phyloP scores from a whole-genome alignment of 73 alveolate genomes.

The Blepharisma stoltei region DNA sequence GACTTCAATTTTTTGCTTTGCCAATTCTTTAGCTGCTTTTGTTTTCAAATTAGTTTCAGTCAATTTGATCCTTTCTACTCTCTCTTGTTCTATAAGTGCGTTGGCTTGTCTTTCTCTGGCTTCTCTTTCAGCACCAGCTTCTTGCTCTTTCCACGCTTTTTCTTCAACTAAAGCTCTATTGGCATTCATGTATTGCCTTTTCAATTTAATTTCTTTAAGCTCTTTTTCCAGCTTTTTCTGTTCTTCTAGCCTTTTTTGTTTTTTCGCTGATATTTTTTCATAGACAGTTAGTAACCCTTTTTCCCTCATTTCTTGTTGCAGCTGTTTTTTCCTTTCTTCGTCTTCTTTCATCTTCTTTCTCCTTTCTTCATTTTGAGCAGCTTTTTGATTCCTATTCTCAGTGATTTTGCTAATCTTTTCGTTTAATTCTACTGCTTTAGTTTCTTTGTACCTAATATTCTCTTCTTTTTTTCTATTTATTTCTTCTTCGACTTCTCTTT shows the following conservation, averaged over 20 bases:
- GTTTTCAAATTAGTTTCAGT: conserved; percentile 76
- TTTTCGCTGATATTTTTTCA: conserved; percentile 84
- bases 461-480: conserved; percentile 71
- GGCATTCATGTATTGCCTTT: conserved; percentile 91
- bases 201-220: conserved; percentile 89
- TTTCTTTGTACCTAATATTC: conserved; percentile 36
- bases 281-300: conserved; percentile 88
- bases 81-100: conserved; percentile 86
- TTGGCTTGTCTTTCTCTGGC: conserved; percentile 84
- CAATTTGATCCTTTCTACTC: conserved; percentile 77
- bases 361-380: conserved; percentile 78
- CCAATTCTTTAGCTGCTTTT: conserved; percentile 68
- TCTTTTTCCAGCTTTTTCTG: conserved; percentile 94
- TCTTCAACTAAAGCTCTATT: conserved; percentile 94
- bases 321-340: conserved; percentile 53
- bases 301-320: conserved; percentile 75
- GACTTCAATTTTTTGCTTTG: conserved; percentile 69
- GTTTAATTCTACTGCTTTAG: conserved; percentile 44
- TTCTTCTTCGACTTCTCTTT: conserved; percentile 76
- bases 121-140: conserved; percentile 98
- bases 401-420: conserved; percentile 24
- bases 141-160: conserved; percentile 92
- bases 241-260: conserved; percentile 80
- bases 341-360: conserved; percentile 68
- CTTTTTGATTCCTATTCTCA: conserved; percentile 44